phyloP scores from a whole-genome alignment of 108 stramenopile species.

The Fragilariopsis cylindrus region DNA sequence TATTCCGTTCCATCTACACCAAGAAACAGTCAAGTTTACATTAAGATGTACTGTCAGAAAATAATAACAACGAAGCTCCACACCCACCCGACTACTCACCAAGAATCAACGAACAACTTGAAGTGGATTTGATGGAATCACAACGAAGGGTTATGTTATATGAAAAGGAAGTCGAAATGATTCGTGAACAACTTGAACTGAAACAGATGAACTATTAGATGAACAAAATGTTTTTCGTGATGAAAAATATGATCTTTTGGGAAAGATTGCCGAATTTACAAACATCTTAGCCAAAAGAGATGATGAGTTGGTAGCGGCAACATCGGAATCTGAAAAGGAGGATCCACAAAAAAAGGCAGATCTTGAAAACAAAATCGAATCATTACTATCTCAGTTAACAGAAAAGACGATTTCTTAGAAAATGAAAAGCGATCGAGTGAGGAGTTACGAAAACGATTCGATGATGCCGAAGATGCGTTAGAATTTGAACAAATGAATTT shows the following conservation, averaged over 20 bases:
- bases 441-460: slow-evolving; percentile 34
- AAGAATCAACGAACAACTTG: slow-evolving; percentile 25
- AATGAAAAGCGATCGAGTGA: slow-evolving; percentile 21
- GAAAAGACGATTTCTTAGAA: slow-evolving; percentile 27
- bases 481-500: slow-evolving; percentile 64
- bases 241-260: slow-evolving; percentile 37
- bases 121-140: slow-evolving; percentile 28
- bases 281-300: slow-evolving; percentile 25
- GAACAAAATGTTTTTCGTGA: slow-evolving; percentile 33
- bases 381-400: slow-evolving; percentile 21
- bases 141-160: slow-evolving; percentile 29
- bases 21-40: no score
- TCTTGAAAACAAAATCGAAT: slow-evolving; percentile 37
- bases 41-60: no score
- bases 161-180: slow-evolving; percentile 35
- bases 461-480: slow-evolving; percentile 47
- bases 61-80: not conserved
- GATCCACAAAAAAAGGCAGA: slow-evolving; percentile 22
- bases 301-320: slow-evolving; percentile 25
- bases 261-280: slow-evolving; percentile 41
- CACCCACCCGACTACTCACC: slow-evolving; percentile 28
- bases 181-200: slow-evolving; percentile 33
- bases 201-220: slow-evolving; percentile 31
- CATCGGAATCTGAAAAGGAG: slow-evolving; percentile 9
- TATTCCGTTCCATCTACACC: no score